Evolutionary conservation across 331 rosid genomes (phyloP).

Genomic region (Quercus tomentella): DNA sequence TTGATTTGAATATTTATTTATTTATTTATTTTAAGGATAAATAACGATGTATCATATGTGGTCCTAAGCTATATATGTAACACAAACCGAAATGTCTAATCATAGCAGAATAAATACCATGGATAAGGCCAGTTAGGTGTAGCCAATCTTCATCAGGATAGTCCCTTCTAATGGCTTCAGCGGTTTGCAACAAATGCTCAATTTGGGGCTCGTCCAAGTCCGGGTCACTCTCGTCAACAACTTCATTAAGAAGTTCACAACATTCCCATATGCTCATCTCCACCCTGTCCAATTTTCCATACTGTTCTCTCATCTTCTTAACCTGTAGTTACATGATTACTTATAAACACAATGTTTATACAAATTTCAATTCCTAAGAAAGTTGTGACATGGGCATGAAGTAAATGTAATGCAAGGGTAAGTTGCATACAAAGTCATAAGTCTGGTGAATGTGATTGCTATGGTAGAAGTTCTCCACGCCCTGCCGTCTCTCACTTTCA

Average conservation of each 20-base stretch:
- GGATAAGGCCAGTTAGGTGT: conserved; percentile 70
- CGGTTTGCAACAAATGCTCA: conserved; percentile 60
- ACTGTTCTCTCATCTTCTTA: conserved; percentile 50
- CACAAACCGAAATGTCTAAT: too few relatives aligned
- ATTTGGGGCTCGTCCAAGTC: conserved; percentile 77
- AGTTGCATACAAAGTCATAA: conserved; percentile 49
- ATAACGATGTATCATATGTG: too few relatives aligned
- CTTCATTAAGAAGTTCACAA: conserved; percentile 66
- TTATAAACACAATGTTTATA: neutral
- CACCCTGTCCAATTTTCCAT: conserved; percentile 45
- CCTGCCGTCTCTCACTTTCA: conserved; percentile 54
- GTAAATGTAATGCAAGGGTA: neutral
- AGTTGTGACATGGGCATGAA: neutral
- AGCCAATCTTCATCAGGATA: conserved; percentile 69
- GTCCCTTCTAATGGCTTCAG: conserved; percentile 68
- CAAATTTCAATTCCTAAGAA: neutral
- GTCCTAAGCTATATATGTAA: too few relatives aligned
- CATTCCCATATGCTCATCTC: conserved; percentile 77
- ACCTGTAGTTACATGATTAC: conserved; percentile 28
- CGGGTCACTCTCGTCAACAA: conserved; percentile 74
- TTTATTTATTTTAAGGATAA: too few relatives aligned
- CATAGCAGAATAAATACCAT: conserved; percentile 37
- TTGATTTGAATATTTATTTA: too few relatives aligned
- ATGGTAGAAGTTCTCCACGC: conserved; percentile 58
- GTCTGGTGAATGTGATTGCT: conserved; percentile 60